phyloP scores from a whole-genome alignment of 2,329 filamentous ascomycete species.

The Fusarium sp. region DNA sequence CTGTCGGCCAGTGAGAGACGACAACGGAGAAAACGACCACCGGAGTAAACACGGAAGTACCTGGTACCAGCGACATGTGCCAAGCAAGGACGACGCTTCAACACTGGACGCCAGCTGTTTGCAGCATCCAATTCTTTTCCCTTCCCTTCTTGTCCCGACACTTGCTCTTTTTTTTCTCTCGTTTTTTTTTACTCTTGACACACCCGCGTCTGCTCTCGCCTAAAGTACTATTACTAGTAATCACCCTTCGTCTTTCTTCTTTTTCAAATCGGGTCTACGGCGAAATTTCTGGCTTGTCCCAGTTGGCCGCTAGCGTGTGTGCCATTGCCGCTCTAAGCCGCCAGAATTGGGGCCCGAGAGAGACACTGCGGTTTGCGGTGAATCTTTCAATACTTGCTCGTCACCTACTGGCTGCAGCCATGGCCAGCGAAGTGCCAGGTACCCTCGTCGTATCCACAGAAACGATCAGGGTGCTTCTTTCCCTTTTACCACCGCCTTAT shows the following conservation, averaged over 20 bases:
- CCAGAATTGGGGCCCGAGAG: constrained; percentile 34
- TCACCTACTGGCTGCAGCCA: constrained; percentile 38
- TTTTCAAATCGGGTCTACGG: constrained; percentile 43
- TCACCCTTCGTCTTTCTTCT: constrained; percentile 22
- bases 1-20: constrained; percentile 30
- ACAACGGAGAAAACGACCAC: constrained; percentile 34
- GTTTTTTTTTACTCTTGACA: constrained; percentile 22
- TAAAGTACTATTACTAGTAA: not conserved
- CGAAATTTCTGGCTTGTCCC: constrained; percentile 32
- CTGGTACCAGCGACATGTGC: constrained; percentile 38
- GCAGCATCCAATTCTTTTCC: constrained; percentile 38
- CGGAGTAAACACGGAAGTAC: constrained; percentile 43
- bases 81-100: constrained; percentile 39
- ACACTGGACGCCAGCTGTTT: constrained; percentile 43
- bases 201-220: constrained; percentile 13
- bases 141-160: constrained; percentile 28
- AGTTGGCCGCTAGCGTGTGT: constrained; percentile 39
- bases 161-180: constrained; percentile 22
- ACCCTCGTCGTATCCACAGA: constrained; percentile 40
- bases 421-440: constrained; percentile 24
- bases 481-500: constrained; percentile 5
- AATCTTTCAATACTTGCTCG: constrained; percentile 24
- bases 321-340: constrained; percentile 47
- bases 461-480: constrained; percentile 18
- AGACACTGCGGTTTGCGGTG: constrained; percentile 34